phyloP scores from a whole-genome alignment of 352 stramenopile genomes.

The Phytophthora pinifolia region DNA sequence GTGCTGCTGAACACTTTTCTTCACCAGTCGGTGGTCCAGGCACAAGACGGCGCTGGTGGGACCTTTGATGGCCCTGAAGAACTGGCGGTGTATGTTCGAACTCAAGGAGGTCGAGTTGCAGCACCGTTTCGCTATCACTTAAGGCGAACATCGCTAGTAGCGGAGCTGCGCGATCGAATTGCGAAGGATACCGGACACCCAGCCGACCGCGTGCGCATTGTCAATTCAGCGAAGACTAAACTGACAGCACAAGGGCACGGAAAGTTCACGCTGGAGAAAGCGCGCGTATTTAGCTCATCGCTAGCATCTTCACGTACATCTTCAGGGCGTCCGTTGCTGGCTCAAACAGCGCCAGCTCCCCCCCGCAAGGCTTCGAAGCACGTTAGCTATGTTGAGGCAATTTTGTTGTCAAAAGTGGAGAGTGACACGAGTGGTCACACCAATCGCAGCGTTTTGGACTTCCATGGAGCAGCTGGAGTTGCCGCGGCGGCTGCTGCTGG shows the following conservation, averaged over 20 bases:
- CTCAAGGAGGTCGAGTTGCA: slow-evolving; percentile 58
- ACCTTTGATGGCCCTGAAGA: slow-evolving; percentile 50
- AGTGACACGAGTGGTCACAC: slow-evolving; percentile 61
- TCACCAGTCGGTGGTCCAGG: slow-evolving; percentile 55
- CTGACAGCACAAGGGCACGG: slow-evolving; percentile 64
- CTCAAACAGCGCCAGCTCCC: slow-evolving; percentile 30
- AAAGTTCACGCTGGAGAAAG: slow-evolving; percentile 72
- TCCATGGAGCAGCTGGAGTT: slow-evolving; percentile 30
- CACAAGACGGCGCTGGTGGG: slow-evolving; percentile 17
- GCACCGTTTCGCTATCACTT: slow-evolving; percentile 68
- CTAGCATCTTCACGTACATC: slow-evolving; percentile 14
- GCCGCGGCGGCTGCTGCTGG: slow-evolving; percentile 25
- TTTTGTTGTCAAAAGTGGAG: slow-evolving; percentile 65
- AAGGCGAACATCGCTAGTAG: slow-evolving; percentile 54
- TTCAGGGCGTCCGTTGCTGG: slow-evolving; percentile 23
- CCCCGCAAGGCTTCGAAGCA: slow-evolving; percentile 28
- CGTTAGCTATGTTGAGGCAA: slow-evolving; percentile 50
- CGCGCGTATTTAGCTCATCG: slow-evolving; percentile 43
- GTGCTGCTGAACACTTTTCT: slow-evolving; percentile 80
- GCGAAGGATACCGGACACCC: slow-evolving; percentile 64
- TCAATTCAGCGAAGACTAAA: slow-evolving; percentile 74
- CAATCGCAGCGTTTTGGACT: slow-evolving; percentile 44
- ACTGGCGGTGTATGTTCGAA: slow-evolving; percentile 67
- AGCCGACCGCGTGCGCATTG: slow-evolving; percentile 60
- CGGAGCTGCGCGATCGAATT: slow-evolving; percentile 63